These are phyloP conservation scores for Mycocentrospora acerina DNA, from an alignment of 2,329 filamentous ascomycete genomes.

Conservation along the genomic window DNA sequence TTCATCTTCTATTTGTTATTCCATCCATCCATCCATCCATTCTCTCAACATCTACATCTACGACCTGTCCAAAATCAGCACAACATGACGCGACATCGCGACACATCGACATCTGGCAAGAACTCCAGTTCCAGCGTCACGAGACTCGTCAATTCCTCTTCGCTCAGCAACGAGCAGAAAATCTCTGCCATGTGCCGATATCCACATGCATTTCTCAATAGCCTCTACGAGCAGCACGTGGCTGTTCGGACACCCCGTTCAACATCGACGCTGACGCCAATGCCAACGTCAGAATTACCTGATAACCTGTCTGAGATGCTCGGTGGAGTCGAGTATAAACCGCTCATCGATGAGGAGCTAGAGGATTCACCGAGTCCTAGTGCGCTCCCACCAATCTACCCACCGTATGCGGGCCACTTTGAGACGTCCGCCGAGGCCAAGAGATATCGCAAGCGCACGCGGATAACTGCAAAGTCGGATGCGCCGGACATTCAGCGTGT, in stretches of 20 bases:
- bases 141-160: neutral
- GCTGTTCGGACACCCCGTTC: neutral
- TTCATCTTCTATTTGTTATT: too few species aligned
- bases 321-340: neutral
- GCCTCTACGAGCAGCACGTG: neutral
- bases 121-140: neutral
- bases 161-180: neutral
- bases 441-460: slow-evolving; percentile 15
- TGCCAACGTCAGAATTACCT: neutral
- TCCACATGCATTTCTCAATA: neutral
- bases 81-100: too few species aligned
- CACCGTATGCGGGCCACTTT: slow-evolving; percentile 18
- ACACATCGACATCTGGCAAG: too few species aligned
- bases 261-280: too few species aligned
- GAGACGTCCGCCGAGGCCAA: slow-evolving; percentile 18
- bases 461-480: slow-evolving; percentile 10
- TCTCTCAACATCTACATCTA: too few species aligned
- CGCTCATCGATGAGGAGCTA: slow-evolving; percentile 3
- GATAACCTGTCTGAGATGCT: neutral
- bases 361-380: neutral
- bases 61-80: too few species aligned
- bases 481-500: slow-evolving; percentile 23
- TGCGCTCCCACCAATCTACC: slow-evolving; percentile 12
- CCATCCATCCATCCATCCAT: too few species aligned
- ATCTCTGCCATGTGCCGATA: neutral